Evolutionary conservation across 2,329 filamentous ascomycete species (phyloP), one percentile per base, ranked within the genome.

Genomic region (Penicillium sclerotiorum): DNA sequence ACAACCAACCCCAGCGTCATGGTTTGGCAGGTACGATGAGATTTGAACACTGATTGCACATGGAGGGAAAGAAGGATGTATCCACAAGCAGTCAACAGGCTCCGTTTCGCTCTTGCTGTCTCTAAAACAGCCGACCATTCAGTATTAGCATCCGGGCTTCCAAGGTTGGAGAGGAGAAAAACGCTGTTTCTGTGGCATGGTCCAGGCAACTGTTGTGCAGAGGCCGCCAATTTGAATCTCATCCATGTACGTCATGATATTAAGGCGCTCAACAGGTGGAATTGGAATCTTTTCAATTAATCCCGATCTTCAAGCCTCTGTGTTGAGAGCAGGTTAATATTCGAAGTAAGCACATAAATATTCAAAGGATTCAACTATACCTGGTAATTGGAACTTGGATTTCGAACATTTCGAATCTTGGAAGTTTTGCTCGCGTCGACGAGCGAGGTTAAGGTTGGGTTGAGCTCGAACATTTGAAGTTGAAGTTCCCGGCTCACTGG

Each of bases 171-270:
- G 20, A 33, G 6, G 12, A n/a, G n/a, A n/a, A n/a, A n/a, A n/a
- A n/a, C n/a, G n/a, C n/a, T n/a, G n/a, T 44, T 3, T 11, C 25
- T 18, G 22, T 12, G 23, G 17, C 32, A 23, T 25, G 32, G 44
- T 32, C 40, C 48, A 50, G 50, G 50, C 50, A 56, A 52, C 48
- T 47, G 48, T 47, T 28, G 39, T 45, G 51, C 44, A 51, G 49
- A 47, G 40, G 15, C 46, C 42, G 33, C 17, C 15, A 39, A 61
- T 59, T 61, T 53, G 50, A 57, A 60, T 58, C 46, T 37, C 44
- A 58, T 59, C 57, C 50, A 59, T 57, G 54, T 61, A 59, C 52
- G 54, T 60, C 58, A 59, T 60, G 49, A 51, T 28, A 35, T 33
- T 47, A 52, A 45, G 47, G 45, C 51, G 27, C 42, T 54, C 32